These are phyloP conservation scores for California macrophylla DNA, from an alignment of 441 rosid genomes.

Conservation along the genomic window DNA sequence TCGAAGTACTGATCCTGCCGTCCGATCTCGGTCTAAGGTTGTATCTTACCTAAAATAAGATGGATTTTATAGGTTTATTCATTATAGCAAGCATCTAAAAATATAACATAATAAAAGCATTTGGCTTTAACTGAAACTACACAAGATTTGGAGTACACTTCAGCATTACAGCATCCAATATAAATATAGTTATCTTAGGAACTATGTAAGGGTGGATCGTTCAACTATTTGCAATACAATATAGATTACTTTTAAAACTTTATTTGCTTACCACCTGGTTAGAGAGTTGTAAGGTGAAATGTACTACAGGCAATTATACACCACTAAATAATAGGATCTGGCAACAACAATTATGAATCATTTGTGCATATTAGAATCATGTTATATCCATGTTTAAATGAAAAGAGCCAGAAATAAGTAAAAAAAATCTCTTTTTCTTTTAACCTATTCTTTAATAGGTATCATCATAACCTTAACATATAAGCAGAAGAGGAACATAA, in stretches of 20 bases:
- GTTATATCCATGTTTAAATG: no score
- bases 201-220: background rate
- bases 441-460: background rate
- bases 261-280: background rate
- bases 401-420: background rate
- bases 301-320: background rate
- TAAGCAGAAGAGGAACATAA: background rate
- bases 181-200: background rate
- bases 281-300: background rate
- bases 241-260: background rate
- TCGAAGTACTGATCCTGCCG: slow-evolving; percentile 96
- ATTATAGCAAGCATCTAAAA: slow-evolving; percentile 3
- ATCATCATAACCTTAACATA: background rate
- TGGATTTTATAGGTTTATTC: background rate
- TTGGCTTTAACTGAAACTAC: background rate
- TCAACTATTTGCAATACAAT: background rate
- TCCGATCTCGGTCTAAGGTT: slow-evolving; percentile 81
- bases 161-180: background rate
- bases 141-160: background rate
- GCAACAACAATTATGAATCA: background rate
- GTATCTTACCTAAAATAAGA: slow-evolving; percentile 16
- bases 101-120: background rate
- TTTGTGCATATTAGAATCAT: no score
- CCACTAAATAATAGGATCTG: background rate
- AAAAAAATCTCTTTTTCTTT: no score